These are phyloP conservation scores for Pichia sp. DNA, from an alignment of 1,139 yeast genomes.

Conservation along the genomic window DNA sequence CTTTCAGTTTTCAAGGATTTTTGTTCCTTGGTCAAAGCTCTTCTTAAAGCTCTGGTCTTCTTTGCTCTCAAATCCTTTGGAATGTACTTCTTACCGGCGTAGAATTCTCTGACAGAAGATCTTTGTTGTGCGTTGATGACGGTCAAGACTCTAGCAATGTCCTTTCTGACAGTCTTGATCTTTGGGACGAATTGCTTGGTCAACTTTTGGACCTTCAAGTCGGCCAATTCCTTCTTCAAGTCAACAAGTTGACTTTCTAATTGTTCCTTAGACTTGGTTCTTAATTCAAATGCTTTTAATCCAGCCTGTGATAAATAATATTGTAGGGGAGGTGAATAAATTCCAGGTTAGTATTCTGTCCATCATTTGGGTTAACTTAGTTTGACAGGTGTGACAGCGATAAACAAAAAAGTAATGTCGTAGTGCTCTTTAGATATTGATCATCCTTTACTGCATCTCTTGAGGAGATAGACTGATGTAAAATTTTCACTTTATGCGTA, in stretches of 20 bases:
- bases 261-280: slow-evolving; percentile 96
- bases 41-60: slow-evolving; percentile 99
- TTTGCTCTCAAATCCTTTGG: slow-evolving; percentile 99
- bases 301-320: slow-evolving; percentile 46
- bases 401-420: too few relatives aligned
- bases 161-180: slow-evolving; percentile 95
- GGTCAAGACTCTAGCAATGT: slow-evolving; percentile 97
- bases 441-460: too few relatives aligned
- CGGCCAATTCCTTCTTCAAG: slow-evolving; percentile 95
- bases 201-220: slow-evolving; percentile 93
- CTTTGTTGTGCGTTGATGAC: slow-evolving; percentile 96
- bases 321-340: neutral
- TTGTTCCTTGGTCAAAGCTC: slow-evolving; percentile 88
- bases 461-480: too few relatives aligned
- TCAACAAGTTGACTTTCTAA: slow-evolving; percentile 92
- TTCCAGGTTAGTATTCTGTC: slow-evolving; percentile 8
- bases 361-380: neutral
- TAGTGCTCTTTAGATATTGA: too few relatives aligned
- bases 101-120: slow-evolving; percentile 90
- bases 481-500: too few relatives aligned
- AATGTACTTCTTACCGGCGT: slow-evolving; percentile 93
- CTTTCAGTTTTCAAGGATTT: slow-evolving; percentile 76
- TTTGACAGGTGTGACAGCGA: too few relatives aligned
- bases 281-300: slow-evolving; percentile 92
- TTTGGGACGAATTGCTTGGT: slow-evolving; percentile 90